phyloP scores from a whole-genome alignment of 495 filamentous ascomycete genomes.

The Trypethelium eluteriae region DNA sequence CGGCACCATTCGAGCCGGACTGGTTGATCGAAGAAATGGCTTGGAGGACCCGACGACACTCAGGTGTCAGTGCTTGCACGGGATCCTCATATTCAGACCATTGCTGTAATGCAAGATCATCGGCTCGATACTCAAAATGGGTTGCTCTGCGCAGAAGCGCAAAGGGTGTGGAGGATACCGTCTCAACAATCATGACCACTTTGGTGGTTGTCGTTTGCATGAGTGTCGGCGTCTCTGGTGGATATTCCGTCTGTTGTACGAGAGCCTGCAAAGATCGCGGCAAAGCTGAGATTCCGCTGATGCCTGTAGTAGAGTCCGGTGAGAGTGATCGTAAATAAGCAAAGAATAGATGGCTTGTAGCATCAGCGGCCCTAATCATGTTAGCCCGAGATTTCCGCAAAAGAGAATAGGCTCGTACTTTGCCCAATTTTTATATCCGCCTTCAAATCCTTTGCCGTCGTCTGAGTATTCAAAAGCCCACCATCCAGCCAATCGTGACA shows the following conservation, averaged over 20 bases:
- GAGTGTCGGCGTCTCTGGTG: constrained; percentile 68
- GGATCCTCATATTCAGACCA: constrained; percentile 88
- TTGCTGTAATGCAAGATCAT: constrained; percentile 70
- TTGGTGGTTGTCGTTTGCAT: constrained; percentile 75
- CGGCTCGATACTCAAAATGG: constrained; percentile 88
- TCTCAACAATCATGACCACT: constrained; percentile 94
- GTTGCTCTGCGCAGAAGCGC: constrained; percentile 83
- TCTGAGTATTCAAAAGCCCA: constrained; percentile 95
- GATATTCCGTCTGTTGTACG: constrained; percentile 89
- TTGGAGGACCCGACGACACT: constrained; percentile 82
- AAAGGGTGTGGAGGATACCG: constrained; percentile 91
- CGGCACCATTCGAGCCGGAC: constrained; percentile 43
- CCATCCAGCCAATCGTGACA: constrained; percentile 94
- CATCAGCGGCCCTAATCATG: constrained; percentile 72
- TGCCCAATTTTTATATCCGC: constrained; percentile 82
- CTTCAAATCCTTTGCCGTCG: constrained; percentile 84
- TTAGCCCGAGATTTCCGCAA: constrained; percentile 12
- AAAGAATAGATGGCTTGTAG: constrained; percentile 93
- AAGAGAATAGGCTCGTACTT: constrained; percentile 37
- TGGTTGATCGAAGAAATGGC: constrained; percentile 85
- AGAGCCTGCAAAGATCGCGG: constrained; percentile 86
- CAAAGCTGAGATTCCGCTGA: constrained; percentile 69
- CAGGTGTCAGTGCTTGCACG: constrained; percentile 77
- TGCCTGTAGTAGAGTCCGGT: constrained; percentile 61
- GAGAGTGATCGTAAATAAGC: constrained; percentile 87